Base-by-base conservation (phyloP, 345 rosid genomes). In the Gossypium stocksii region DNA sequence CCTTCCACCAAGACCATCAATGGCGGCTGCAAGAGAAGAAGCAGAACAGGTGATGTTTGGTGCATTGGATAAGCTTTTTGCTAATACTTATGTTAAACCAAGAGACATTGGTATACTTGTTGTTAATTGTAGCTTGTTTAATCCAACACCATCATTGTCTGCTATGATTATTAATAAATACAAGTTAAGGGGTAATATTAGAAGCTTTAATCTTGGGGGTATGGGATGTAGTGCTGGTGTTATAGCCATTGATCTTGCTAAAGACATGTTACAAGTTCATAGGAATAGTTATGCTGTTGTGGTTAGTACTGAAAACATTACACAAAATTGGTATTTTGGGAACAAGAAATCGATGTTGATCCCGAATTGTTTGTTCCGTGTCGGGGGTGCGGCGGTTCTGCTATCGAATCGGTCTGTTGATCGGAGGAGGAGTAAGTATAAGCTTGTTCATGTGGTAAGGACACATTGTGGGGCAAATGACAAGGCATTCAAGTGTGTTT, bases 191-290 rank as follows among this genome's bases (percentile, higher is more conserved):
- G 97, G 98, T 0, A 93, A 91, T 71, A 75, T 91, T 27, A 81
- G 82, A 75, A 89, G 91, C 71, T 91, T 83, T 20, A 93, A 91
- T 80, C 86, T 93, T 66, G 97, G 97, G 23, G 98, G 97, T 0
- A 91, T 93, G 97, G 98, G 98, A 2, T 93, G 98, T 75, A 93
- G 98, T 83, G 98, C 98, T 58, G 98, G 98, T 20, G 93, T 91
- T 54, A 90, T 94, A 72, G 79, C 97, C 12, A 59, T 94, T 73
- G 97, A 89, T 83, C 85, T 92, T 15, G 95, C 97, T 2, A 92
- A 88, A 64, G 97, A 92, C 66, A 76, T 94, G 93, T 52, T 94
- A 62, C 97, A 88, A 85, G 90, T 90, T 80, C 97, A 92, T 79
- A 86, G 97, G 81, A 92, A 92, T 73, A 89, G 93, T 71, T 87